Conservation (phyloP, 1,284 basidiomycete species). For the Sporisorium scitamineum region DNA sequence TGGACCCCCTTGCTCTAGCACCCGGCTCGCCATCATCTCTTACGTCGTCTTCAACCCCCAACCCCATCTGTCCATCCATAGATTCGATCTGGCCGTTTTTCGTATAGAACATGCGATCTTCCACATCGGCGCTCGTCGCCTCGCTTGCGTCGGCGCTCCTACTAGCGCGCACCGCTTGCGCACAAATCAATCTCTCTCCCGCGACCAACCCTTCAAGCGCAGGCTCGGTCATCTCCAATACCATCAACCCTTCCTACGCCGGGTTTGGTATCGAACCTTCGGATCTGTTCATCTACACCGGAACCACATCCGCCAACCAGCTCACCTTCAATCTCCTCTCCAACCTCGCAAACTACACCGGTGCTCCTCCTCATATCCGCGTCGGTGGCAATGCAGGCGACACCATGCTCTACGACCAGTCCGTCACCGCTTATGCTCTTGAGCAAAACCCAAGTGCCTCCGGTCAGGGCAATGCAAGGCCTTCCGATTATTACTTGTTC, state of each 20-base stretch:
- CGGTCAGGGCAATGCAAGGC: slow-evolving; percentile 27
- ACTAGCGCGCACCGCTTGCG: slow-evolving; percentile 9
- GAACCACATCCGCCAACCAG: slow-evolving; percentile 36
- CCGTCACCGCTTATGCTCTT: slow-evolving; percentile 21
- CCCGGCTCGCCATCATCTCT: background rate
- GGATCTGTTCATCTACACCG: slow-evolving; percentile 54
- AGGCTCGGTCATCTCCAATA: slow-evolving; percentile 41
- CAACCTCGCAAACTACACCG: slow-evolving; percentile 57
- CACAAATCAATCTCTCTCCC: slow-evolving; percentile 36
- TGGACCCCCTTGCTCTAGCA: no score
- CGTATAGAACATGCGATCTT: slow-evolving; percentile 22
- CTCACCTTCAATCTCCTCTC: slow-evolving; percentile 54
- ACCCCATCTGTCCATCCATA: background rate
- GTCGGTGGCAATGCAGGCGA: slow-evolving; percentile 59
- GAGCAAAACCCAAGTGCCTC: slow-evolving; percentile 33
- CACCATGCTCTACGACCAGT: slow-evolving; percentile 45
- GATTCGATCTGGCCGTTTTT: background rate
- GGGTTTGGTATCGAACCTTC: slow-evolving; percentile 62
- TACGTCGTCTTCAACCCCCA: background rate
- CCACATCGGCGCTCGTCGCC: slow-evolving; percentile 36
- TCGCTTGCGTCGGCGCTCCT: slow-evolving; percentile 29
- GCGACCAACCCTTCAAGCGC: slow-evolving; percentile 21
- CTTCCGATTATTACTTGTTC: slow-evolving; percentile 35
- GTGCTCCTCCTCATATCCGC: slow-evolving; percentile 55
- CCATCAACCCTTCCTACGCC: slow-evolving; percentile 52